Evolutionary conservation across 306 rosid genomes (phyloP).

Genomic region (Quillaja saponaria): DNA sequence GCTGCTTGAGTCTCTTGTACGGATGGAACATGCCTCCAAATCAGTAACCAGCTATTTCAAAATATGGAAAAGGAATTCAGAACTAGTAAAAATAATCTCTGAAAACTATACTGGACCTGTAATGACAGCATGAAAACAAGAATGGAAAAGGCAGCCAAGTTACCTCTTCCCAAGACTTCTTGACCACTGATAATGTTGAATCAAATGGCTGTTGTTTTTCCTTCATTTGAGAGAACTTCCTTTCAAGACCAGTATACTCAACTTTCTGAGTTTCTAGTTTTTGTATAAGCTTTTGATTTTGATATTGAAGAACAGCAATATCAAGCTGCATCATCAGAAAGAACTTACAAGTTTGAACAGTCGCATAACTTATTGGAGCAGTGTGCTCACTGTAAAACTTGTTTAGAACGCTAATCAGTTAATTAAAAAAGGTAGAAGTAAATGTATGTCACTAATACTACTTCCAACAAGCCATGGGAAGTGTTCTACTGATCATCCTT

Average conservation of each 20-base stretch:
- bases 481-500: background rate
- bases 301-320: conserved; percentile 79
- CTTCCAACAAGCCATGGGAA: background rate
- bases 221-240: conserved; percentile 59
- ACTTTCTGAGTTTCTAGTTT: conserved; percentile 89
- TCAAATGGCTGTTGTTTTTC: conserved; percentile 68
- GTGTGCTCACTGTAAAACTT: background rate
- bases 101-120: conserved; percentile 17
- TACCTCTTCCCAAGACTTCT: conserved; percentile 81
- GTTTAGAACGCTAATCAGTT: background rate
- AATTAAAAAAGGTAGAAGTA: background rate
- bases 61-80: conserved; percentile 13
- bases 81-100: background rate
- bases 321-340: conserved; percentile 65
- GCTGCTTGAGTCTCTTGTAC: conserved; percentile 45
- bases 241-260: conserved; percentile 64
- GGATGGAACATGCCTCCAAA: conserved; percentile 63
- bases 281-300: conserved; percentile 85
- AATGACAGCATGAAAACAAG: conserved; percentile 17
- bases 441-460: background rate
- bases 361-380: conserved; percentile 8
- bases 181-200: conserved; percentile 57
- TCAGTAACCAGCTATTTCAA: conserved; percentile 64
- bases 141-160: conserved; percentile 17
- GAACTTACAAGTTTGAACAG: conserved; percentile 29